Percentiles rank a stretch among this genome's conserved stretches.
Conservation (phyloP, 1,284 basidiomycete genomes). For the Puccinia polysora region DNA sequence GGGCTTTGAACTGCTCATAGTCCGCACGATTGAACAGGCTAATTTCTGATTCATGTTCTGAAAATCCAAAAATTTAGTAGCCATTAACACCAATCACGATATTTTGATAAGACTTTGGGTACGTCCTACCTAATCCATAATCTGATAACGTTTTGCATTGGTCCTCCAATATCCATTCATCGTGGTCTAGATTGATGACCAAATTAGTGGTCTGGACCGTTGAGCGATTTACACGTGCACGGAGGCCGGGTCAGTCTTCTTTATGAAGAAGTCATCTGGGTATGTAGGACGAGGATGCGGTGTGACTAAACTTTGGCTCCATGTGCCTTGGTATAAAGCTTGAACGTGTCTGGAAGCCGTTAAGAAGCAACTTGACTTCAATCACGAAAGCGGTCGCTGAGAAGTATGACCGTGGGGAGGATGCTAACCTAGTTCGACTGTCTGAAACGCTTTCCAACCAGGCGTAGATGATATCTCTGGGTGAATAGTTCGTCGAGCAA, state of each 20-base stretch:
- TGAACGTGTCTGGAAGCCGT: conserved; percentile 41
- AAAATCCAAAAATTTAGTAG: neutral
- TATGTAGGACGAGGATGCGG: neutral
- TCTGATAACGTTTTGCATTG: neutral
- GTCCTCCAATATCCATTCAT: conserved; percentile 28
- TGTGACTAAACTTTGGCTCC: conserved; percentile 28
- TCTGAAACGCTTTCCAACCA: conserved; percentile 39
- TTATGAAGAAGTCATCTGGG: no score
- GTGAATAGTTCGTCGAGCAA: neutral
- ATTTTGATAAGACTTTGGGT: neutral
- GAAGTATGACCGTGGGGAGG: neutral
- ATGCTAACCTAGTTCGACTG: conserved; percentile 8
- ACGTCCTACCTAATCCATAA: conserved; percentile 20
- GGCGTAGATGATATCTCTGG: conserved; percentile 16
- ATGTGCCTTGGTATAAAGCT: conserved; percentile 41
- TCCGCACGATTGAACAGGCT: conserved; percentile 31
- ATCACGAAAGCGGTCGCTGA: neutral
- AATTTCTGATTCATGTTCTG: conserved; percentile 39
- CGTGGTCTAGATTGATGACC: conserved; percentile 38
- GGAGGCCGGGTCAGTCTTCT: neutral
- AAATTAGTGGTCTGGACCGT: conserved; percentile 36
- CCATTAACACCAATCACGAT: neutral
- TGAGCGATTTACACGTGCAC: neutral
- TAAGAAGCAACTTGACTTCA: neutral
- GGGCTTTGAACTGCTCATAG: conserved; percentile 36